Base-by-base conservation (phyloP, 2,329 filamentous ascomycete genomes). In the Sporothrix brasiliensis region DNA sequence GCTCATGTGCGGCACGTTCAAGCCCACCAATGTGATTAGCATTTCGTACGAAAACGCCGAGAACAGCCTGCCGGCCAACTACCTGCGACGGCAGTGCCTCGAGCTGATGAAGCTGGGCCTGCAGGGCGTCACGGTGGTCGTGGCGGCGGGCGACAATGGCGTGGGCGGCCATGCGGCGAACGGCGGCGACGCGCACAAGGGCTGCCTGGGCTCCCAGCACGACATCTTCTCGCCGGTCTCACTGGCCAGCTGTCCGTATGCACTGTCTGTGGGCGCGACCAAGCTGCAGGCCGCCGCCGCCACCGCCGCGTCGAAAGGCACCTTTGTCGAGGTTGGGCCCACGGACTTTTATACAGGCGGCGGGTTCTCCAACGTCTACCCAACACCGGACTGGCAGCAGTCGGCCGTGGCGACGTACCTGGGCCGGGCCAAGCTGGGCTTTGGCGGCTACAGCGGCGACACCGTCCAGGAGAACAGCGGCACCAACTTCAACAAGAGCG, bases 1-100 rank as follows among this genome's bases (percentile, higher is more conserved):
- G 63, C 76, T 79, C 14, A 75, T 76, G 72, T 79, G 76, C 73
- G 75, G 75, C 54, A 41, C 56, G 7, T 78, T 76, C 78, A 80
- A 82, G 73, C 84, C 85, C 2, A 85, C 86, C 9, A 86, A 87
- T 72, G 86, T 88, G 6, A 82, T 87, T 71, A 83, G 81, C 47
- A 85, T 89, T 73, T 85, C 83, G 2, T 87, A 88, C 75, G 85
- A 85, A 56, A 83, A 83, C 54, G 80, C 83, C 60, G 86, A 89
- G 77, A 77, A 78, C 6, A 83, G 84, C 24, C 79, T 88, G 30
- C 86, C 87, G 0, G 77, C 81, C 6, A 79, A 78, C 72, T 89
- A 89, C 77, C 83, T 86, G 73, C 79, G 83, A 73, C 80, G 82
- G 11, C 82, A 84, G 75, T 85, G 84, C 76, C 78, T 79, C 70